phyloP scores from a whole-genome alignment of 1,284 basidiomycete genomes.

The Trichosporon asahii region DNA sequence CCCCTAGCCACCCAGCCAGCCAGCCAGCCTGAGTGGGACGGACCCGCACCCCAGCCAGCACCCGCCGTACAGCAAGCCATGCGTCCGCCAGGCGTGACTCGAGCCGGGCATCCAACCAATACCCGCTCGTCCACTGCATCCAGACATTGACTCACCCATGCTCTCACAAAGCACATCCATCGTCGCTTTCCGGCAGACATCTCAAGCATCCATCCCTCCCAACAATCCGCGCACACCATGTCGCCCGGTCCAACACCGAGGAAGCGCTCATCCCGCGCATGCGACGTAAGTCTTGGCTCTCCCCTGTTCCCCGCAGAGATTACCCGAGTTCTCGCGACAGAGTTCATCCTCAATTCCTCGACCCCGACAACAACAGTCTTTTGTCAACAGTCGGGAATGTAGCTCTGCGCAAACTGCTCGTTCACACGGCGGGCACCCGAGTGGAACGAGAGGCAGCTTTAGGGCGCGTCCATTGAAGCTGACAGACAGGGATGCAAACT shows the following conservation, averaged over 20 bases:
- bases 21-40: too few species aligned
- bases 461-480: too few species aligned
- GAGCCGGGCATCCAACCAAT: too few species aligned
- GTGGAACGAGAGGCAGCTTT: not conserved
- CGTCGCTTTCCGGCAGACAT: too few species aligned
- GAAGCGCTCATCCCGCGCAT: constrained; percentile 29
- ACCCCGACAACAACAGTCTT: not conserved
- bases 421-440: not conserved
- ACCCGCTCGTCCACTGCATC: too few species aligned
- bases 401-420: not conserved
- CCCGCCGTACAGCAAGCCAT: too few species aligned
- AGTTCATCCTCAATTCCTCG: not conserved
- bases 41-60: too few species aligned
- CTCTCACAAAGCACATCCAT: too few species aligned
- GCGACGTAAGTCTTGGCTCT: constrained; percentile 27
- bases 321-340: too few species aligned
- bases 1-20: too few species aligned
- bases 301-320: not conserved
- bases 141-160: too few species aligned
- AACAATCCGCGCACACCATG: not conserved
- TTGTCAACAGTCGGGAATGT: not conserved
- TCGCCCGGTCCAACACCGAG: constrained; percentile 9
- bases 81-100: too few species aligned
- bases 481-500: constrained; percentile 24
- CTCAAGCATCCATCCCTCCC: not conserved